Evolutionary conservation across 2,329 filamentous ascomycete species (phyloP).

Genomic region (Metarhizium guizhouense): DNA sequence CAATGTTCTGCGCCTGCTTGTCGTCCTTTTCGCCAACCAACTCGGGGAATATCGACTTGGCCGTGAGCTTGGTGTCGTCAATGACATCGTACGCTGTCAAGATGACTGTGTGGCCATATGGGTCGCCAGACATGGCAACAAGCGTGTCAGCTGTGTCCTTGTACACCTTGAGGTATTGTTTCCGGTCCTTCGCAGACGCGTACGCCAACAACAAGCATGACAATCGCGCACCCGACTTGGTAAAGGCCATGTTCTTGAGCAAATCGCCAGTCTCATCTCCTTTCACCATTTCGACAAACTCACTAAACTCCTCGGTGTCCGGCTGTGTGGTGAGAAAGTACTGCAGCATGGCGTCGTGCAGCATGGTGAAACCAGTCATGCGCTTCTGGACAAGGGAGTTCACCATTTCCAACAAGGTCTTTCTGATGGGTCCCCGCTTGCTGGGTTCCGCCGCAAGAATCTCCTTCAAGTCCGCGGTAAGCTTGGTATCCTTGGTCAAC

Average conservation of each 20-base stretch:
- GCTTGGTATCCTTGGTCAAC: conserved; percentile 40
- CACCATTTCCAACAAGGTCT: conserved; percentile 75
- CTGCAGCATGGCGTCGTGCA: conserved; percentile 97
- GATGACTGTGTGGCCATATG: conserved; percentile 70
- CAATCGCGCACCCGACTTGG: conserved; percentile 74
- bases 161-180: conserved; percentile 78
- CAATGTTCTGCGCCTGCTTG: conserved; percentile 53
- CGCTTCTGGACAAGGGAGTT: conserved; percentile 94
- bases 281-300: conserved; percentile 85
- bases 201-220: conserved; percentile 76
- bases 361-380: conserved; percentile 91
- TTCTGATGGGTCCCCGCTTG: conserved; percentile 82
- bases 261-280: conserved; percentile 85
- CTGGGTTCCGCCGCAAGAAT: conserved; percentile 73
- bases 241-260: conserved; percentile 93
- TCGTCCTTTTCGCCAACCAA: conserved; percentile 65
- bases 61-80: conserved; percentile 84
- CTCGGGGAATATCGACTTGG: conserved; percentile 81
- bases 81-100: conserved; percentile 83
- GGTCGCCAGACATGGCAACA: conserved; percentile 74
- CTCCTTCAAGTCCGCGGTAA: conserved; percentile 59
- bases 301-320: conserved; percentile 72
- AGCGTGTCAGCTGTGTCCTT: conserved; percentile 61
- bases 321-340: conserved; percentile 77
- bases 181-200: conserved; percentile 85